These are phyloP conservation scores for Xylaria sp. DNA, from an alignment of 2,329 filamentous ascomycete genomes.

Conservation along the genomic window DNA sequence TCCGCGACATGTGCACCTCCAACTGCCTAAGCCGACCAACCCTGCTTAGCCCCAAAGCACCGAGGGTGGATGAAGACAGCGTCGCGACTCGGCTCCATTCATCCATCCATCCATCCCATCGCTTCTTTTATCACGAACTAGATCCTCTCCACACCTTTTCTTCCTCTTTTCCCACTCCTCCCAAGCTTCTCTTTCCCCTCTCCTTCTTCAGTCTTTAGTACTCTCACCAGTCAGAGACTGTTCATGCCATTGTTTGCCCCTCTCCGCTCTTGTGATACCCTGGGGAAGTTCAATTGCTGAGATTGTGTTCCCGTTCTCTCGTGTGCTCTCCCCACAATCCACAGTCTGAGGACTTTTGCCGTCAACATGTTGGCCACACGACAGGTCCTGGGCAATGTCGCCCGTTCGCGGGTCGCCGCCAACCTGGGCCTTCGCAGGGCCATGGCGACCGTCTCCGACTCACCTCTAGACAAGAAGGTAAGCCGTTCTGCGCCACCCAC, in stretches of 20 bases:
- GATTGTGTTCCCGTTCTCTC: constrained; percentile 21
- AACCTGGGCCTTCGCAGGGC: constrained; percentile 67
- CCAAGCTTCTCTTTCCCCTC: constrained; percentile 22
- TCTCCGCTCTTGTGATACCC: constrained; percentile 38
- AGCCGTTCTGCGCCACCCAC: constrained; percentile 32
- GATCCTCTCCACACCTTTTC: constrained; percentile 47
- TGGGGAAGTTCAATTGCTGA: constrained; percentile 42
- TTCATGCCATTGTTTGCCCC: constrained; percentile 34
- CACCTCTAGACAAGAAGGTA: constrained; percentile 88
- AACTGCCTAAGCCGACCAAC: constrained; percentile 19
- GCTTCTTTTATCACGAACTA: constrained; percentile 42
- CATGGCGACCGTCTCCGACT: constrained; percentile 87
- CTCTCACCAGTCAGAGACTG: constrained; percentile 39
- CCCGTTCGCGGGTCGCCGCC: constrained; percentile 61
- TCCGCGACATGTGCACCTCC: constrained; percentile 8
- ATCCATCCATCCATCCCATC: constrained; percentile 33
- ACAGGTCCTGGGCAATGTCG: constrained; percentile 69
- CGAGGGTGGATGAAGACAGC: constrained; percentile 22
- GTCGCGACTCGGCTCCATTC: constrained; percentile 31
- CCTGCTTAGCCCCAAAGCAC: constrained; percentile 19
- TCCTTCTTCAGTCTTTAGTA: constrained; percentile 24
- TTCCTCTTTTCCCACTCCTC: constrained; percentile 24
- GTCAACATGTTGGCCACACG: constrained; percentile 72
- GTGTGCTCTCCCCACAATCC: constrained; percentile 20
- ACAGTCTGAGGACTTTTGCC: constrained; percentile 37